Evolutionary conservation across 1,284 basidiomycete species (phyloP).

Genomic region (Trichosporon ovoides): DNA sequence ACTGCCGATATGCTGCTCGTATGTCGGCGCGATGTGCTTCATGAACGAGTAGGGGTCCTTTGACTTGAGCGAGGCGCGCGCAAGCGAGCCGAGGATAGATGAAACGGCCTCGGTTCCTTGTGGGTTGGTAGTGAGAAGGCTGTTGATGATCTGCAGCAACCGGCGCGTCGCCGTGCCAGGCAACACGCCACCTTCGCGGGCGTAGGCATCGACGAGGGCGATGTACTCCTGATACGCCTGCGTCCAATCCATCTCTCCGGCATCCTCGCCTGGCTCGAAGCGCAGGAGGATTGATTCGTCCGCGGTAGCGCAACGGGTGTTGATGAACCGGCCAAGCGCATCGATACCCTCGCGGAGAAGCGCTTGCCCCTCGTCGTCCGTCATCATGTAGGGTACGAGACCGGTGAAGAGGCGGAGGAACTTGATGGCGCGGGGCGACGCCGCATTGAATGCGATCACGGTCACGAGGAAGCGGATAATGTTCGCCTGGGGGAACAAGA

Average conservation of each 20-base stretch:
- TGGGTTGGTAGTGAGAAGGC: conserved; percentile 50
- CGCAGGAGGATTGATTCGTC: conserved; percentile 50
- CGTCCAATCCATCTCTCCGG: conserved; percentile 54
- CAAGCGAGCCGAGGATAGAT: conserved; percentile 29
- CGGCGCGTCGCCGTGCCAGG: conserved; percentile 53
- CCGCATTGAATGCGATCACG: conserved; percentile 69
- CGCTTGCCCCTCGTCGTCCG: conserved; percentile 47
- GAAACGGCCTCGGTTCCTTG: conserved; percentile 19
- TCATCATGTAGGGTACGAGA: conserved; percentile 58
- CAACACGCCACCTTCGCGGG: conserved; percentile 57
- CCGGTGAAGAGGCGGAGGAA: conserved; percentile 62
- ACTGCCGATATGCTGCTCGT: conserved; percentile 54
- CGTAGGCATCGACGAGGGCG: conserved; percentile 57
- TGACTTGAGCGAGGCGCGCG: conserved; percentile 27
- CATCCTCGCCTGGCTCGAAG: conserved; percentile 49
- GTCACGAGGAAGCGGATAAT: conserved; percentile 69
- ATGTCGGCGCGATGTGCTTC: conserved; percentile 57
- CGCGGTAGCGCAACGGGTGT: conserved; percentile 22
- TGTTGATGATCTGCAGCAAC: conserved; percentile 57
- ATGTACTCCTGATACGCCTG: conserved; percentile 64
- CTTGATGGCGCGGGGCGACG: conserved; percentile 60
- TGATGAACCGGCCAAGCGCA: conserved; percentile 53
- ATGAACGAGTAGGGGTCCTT: conserved; percentile 59
- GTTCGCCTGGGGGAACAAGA: conserved; percentile 60
- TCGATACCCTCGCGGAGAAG: conserved; percentile 64